Conservation (phyloP, 495 filamentous ascomycete genomes). For the Aspergillus steynii region DNA sequence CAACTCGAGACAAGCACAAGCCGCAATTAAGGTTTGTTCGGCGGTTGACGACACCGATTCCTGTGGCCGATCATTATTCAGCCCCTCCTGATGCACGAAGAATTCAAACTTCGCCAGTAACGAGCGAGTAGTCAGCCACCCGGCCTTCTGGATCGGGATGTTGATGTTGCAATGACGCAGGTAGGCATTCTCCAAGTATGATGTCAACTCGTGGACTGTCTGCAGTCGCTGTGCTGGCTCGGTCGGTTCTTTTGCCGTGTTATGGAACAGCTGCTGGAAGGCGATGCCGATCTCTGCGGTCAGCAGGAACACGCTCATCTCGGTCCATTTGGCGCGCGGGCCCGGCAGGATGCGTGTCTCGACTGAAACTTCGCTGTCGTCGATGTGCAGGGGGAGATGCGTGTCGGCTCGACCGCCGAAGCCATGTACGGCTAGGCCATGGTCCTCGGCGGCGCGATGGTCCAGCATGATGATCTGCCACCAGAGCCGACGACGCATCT, state of each 20-base stretch:
- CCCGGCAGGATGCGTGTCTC: slow-evolving; percentile 1
- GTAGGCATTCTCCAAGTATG: slow-evolving; percentile 22
- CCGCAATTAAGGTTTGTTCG: slow-evolving; percentile 19
- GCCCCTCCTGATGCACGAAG: slow-evolving; percentile 26
- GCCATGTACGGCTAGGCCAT: slow-evolving; percentile 32
- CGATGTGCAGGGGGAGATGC: slow-evolving; percentile 29
- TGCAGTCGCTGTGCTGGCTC: slow-evolving; percentile 13
- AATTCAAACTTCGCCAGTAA: slow-evolving; percentile 28
- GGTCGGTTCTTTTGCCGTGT: slow-evolving; percentile 13
- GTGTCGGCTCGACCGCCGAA: slow-evolving; percentile 25
- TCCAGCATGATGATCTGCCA: slow-evolving; percentile 38
- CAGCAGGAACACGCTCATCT: slow-evolving; percentile 35
- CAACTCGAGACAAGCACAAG: slow-evolving; percentile 22
- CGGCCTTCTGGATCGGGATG: slow-evolving; percentile 34
- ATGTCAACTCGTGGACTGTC: slow-evolving; percentile 23
- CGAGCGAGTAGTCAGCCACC: slow-evolving; percentile 24
- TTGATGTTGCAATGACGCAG: slow-evolving; percentile 27
- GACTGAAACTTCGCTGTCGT: slow-evolving; percentile 26
- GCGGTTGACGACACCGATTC: slow-evolving; percentile 8
- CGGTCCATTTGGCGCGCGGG: slow-evolving; percentile 24
- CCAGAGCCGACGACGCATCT: slow-evolving; percentile 46
- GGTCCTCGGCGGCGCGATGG: slow-evolving; percentile 39
- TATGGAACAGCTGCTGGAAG: slow-evolving; percentile 2
- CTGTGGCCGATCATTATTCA: slow-evolving; percentile 15
- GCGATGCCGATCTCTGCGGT: slow-evolving; percentile 32